phyloP scores from a whole-genome alignment of 306 rosid genomes.

The Begonia peltatifolia region DNA sequence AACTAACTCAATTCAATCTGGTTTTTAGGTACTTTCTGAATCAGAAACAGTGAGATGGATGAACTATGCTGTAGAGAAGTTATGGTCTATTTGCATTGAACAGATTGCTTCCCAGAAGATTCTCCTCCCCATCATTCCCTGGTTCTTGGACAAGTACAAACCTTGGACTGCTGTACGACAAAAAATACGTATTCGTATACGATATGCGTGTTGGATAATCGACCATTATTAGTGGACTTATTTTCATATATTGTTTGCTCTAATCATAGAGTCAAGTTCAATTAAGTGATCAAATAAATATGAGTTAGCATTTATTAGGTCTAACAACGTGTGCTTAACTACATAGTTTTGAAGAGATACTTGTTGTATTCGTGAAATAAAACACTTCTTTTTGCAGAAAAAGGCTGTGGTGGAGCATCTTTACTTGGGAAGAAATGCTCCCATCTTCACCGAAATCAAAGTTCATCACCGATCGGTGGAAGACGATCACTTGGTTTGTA shows the following conservation, averaged over 20 bases:
- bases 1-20: not conserved
- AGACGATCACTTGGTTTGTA: slow-evolving; percentile 83
- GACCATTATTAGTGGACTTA: no score
- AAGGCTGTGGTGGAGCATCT: slow-evolving; percentile 62
- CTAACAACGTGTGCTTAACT: no score
- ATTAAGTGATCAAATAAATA: no score
- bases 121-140: slow-evolving; percentile 88
- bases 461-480: slow-evolving; percentile 47
- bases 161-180: slow-evolving; percentile 97
- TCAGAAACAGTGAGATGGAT: slow-evolving; percentile 95
- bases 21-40: slow-evolving; percentile 77
- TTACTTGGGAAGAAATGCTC: slow-evolving; percentile 90
- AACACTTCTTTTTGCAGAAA: slow-evolving; percentile 36
- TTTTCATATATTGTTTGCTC: no score
- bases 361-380: no score
- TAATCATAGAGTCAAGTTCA: no score
- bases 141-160: slow-evolving; percentile 97
- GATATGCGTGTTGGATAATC: no score
- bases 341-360: no score
- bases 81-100: slow-evolving; percentile 97
- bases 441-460: slow-evolving; percentile 78
- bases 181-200: no score
- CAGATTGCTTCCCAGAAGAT: slow-evolving; percentile 77
- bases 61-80: slow-evolving; percentile 87
- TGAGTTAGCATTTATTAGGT: no score